Conservation (phyloP, 257 asterid genomes). For the Asclepias syriaca region DNA sequence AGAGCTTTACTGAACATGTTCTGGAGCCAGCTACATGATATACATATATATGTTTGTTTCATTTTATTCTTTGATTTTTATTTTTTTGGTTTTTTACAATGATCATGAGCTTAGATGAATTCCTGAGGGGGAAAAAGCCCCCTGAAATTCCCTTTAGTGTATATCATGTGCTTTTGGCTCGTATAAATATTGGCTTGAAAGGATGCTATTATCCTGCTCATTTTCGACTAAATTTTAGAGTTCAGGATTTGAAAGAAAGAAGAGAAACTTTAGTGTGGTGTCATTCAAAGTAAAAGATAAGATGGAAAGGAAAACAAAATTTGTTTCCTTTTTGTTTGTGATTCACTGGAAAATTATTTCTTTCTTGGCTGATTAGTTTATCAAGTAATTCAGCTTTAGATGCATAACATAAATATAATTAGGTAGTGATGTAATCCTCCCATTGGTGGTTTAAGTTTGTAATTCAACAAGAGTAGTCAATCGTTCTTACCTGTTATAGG, state of each 20-base stretch:
- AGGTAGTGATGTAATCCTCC: background rate
- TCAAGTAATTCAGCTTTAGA: background rate
- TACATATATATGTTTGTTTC: background rate
- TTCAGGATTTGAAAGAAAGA: background rate
- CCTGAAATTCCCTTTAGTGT: background rate
- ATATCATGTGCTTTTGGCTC: background rate
- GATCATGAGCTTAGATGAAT: background rate
- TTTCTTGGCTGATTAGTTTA: background rate
- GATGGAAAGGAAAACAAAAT: background rate
- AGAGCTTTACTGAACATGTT: background rate
- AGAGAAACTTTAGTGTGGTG: background rate
- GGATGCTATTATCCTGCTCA: background rate
- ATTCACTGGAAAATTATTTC: background rate
- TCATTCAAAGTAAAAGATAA: background rate
- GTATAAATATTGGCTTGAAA: background rate
- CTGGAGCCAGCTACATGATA: background rate
- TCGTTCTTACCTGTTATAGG: slow-evolving; percentile 29
- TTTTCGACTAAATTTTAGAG: background rate
- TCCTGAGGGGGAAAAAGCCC: background rate
- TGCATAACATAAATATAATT: background rate
- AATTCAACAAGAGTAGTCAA: background rate
- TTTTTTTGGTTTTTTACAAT: background rate
- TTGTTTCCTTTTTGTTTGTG: background rate
- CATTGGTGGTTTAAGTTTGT: background rate
- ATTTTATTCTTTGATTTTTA: background rate